These are phyloP conservation scores for Malus hybrid DNA, from an alignment of 331 rosid genomes.

Conservation along the genomic window DNA sequence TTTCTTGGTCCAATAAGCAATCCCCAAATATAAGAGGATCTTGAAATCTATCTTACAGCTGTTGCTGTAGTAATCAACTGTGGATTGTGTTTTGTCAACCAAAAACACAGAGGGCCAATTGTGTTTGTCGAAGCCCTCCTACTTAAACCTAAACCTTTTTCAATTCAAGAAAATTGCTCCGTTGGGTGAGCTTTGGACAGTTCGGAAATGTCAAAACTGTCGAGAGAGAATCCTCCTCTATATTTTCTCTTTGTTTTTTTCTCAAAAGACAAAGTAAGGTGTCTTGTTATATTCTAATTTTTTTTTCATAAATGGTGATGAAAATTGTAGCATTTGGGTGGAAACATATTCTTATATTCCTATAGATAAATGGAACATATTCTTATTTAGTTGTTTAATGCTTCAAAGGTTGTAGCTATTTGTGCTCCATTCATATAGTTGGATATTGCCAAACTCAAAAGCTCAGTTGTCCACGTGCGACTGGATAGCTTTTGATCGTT, in stretches of 20 bases:
- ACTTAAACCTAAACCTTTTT: not conserved
- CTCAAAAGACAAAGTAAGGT: not conserved
- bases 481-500: too few relatives aligned
- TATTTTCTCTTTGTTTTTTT: not conserved
- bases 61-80: constrained; percentile 1
- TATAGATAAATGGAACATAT: not conserved
- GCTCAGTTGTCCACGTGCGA: too few relatives aligned
- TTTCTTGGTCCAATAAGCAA: not conserved
- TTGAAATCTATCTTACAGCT: constrained; percentile 18
- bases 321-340: not conserved
- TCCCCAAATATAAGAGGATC: not conserved
- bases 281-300: not conserved
- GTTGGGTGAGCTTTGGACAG: not conserved
- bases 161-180: not conserved
- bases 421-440: not conserved
- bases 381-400: not conserved
- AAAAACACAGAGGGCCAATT: not conserved
- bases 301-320: not conserved
- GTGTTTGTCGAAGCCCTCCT: not conserved
- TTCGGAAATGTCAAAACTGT: not conserved
- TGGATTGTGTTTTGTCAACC: not conserved
- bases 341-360: constrained; percentile 2
- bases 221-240: not conserved
- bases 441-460: not conserved
- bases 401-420: not conserved